phyloP scores from a whole-genome alignment of 148 eudicot genomes.

The Simmondsia chinensis region DNA sequence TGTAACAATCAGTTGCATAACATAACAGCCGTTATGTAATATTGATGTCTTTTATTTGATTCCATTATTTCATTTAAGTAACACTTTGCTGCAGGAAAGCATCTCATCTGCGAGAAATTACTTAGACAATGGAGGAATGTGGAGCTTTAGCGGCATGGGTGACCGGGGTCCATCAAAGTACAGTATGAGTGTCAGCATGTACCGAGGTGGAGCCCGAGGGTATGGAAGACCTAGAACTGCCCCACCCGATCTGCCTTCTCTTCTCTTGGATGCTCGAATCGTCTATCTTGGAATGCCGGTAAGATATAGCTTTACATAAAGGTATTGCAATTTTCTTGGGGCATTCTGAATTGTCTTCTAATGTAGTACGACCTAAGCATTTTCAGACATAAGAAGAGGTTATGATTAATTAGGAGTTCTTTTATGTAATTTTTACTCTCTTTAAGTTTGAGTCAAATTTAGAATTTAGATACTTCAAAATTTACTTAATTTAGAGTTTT shows the following conservation, averaged over 20 bases:
- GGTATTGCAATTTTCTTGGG: no score
- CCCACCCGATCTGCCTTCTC: conserved; percentile 87
- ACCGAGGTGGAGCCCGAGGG: conserved; percentile 55
- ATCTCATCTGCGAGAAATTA: conserved; percentile 54
- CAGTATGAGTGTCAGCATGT: conserved; percentile 77
- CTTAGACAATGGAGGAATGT: conserved; percentile 61
- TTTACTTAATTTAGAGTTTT: no score
- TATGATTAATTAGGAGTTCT: no score
- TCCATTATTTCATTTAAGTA: neutral
- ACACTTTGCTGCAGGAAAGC: conserved; percentile 44
- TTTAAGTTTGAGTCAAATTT: no score
- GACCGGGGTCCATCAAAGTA: conserved; percentile 53
- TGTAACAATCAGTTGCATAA: no score
- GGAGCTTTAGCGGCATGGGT: conserved; percentile 36
- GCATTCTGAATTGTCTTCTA: no score
- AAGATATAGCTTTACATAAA: conserved; percentile 13
- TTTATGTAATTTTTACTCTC: neutral
- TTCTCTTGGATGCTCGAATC: conserved; percentile 66
- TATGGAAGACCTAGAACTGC: conserved; percentile 58
- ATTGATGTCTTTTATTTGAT: neutral
- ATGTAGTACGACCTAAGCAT: no score
- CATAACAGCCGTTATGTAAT: no score
- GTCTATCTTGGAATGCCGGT: conserved; percentile 89
- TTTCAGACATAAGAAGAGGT: no score
- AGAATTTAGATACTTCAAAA: no score